Conservation (phyloP, 2,329 filamentous ascomycete species). For the Tolypocladium tropicale region DNA sequence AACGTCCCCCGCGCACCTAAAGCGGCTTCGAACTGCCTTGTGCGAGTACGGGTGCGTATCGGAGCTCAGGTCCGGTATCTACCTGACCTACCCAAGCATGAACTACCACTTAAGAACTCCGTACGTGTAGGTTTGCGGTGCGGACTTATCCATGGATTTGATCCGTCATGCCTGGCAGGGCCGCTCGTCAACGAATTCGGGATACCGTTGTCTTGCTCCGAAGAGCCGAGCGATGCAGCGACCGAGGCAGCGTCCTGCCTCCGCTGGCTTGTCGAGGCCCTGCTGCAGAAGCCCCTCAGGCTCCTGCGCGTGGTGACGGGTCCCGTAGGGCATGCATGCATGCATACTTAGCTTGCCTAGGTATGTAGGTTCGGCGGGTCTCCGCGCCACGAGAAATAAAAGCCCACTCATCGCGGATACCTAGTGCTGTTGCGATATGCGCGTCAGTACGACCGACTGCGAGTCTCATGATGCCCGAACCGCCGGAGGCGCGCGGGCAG, state of each 20-base stretch:
- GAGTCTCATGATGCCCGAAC: neutral
- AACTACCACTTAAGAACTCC: too few relatives aligned
- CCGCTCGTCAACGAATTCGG: neutral
- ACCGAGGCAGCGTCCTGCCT: neutral
- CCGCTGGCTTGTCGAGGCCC: neutral
- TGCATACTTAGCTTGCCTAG: too few relatives aligned
- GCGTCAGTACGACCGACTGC: neutral
- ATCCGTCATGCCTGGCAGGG: neutral
- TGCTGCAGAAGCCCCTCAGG: too few relatives aligned
- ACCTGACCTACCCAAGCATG: too few relatives aligned
- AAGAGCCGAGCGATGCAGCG: neutral
- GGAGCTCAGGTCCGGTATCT: too few relatives aligned
- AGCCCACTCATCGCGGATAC: too few relatives aligned
- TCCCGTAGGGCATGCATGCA: neutral
- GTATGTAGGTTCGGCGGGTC: neutral
- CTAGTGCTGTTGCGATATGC: too few relatives aligned
- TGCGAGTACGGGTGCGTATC: too few relatives aligned
- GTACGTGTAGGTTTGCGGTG: too few relatives aligned
- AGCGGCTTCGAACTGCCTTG: too few relatives aligned
- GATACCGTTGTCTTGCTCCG: neutral
- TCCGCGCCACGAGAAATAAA: neutral
- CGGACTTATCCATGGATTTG: too few relatives aligned
- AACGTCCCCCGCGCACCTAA: neutral
- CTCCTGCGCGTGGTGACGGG: neutral
- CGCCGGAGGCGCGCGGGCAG: neutral